These are phyloP conservation scores for Platanus orientalis DNA, from an alignment of 164 flowering plant species.

Conservation along the genomic window DNA sequence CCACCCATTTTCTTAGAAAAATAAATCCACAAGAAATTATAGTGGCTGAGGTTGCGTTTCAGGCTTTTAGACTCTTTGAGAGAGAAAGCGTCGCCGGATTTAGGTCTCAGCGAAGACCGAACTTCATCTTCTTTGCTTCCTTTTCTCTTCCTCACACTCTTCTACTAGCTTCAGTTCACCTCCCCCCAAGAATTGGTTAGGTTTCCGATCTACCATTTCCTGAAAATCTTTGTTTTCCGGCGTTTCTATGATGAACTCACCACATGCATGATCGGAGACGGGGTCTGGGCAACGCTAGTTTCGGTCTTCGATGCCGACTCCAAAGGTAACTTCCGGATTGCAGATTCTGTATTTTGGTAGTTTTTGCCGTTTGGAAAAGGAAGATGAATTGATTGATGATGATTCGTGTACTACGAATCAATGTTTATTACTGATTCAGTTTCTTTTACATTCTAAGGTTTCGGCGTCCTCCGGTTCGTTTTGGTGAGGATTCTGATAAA, in stretches of 20 bases:
- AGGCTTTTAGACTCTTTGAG: background rate
- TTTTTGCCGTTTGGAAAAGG: too few species aligned
- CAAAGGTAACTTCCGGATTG: conserved; percentile 17
- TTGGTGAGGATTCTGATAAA: too few species aligned
- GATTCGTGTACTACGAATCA: background rate
- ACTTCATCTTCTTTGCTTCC: background rate
- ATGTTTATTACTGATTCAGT: conserved; percentile 23
- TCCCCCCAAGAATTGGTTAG: background rate
- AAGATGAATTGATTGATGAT: background rate
- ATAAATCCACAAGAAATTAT: conserved; percentile 27
- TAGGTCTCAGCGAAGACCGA: background rate
- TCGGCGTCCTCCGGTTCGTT: too few species aligned
- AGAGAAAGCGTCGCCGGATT: conserved; percentile 9
- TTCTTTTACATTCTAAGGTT: too few species aligned
- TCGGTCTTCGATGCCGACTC: conserved; percentile 12
- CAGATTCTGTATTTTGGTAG: too few species aligned
- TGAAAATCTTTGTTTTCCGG: conserved; percentile 2
- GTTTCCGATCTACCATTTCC: conserved; percentile 9
- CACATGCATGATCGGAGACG: conserved; percentile 10
- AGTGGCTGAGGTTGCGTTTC: conserved; percentile 58
- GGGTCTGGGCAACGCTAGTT: background rate
- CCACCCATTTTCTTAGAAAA: conserved; percentile 12
- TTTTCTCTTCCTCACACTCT: background rate
- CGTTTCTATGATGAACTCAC: conserved; percentile 5
- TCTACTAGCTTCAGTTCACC: too few species aligned